A percentile compares a stretch with the other conserved stretches of the same genome.
Evolutionary conservation across 768 basidiomycete genomes (phyloP).

Genomic region (Termitomyces eurrhizus): DNA sequence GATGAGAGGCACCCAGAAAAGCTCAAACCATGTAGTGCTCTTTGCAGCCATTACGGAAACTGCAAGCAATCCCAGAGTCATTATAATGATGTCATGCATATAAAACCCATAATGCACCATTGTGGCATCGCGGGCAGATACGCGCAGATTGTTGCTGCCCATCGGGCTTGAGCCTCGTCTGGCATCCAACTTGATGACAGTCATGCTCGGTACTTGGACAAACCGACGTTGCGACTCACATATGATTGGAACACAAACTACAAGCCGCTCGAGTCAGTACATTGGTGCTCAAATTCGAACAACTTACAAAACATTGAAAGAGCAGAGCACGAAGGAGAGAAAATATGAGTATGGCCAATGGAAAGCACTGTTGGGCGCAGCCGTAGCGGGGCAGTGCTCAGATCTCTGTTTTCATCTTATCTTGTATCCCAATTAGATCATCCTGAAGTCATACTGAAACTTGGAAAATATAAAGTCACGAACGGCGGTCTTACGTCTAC

Average conservation of each 20-base stretch:
- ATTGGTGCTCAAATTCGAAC: not conserved
- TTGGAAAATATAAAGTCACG: not conserved
- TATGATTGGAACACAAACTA: constrained; percentile 52
- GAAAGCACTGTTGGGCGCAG: not conserved
- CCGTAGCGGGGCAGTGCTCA: not conserved
- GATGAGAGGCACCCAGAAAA: constrained; percentile 71
- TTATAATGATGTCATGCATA: not conserved
- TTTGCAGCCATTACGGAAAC: constrained; percentile 62
- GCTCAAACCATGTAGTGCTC: constrained; percentile 68
- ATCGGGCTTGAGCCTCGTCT: constrained; percentile 53
- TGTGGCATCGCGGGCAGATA: constrained; percentile 70
- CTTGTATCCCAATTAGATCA: constrained; percentile 3
- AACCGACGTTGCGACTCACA: constrained; percentile 30
- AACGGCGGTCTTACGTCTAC: not conserved
- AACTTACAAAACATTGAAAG: constrained; percentile 22
- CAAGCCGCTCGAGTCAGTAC: not conserved
- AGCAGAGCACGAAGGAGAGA: not conserved
- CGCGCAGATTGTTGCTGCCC: constrained; percentile 44
- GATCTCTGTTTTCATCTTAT: constrained; percentile 1
- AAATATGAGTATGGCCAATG: not conserved
- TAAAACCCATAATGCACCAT: constrained; percentile 37
- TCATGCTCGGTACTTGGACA: not conserved
- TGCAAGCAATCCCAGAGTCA: constrained; percentile 20
- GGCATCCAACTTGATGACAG: constrained; percentile 54
- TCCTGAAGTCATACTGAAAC: not conserved